Percentiles rank a stretch among this genome's conserved stretches.
Conservation (phyloP, 108 stramenopile genomes). For the Cylindrotheca fusiformis region DNA sequence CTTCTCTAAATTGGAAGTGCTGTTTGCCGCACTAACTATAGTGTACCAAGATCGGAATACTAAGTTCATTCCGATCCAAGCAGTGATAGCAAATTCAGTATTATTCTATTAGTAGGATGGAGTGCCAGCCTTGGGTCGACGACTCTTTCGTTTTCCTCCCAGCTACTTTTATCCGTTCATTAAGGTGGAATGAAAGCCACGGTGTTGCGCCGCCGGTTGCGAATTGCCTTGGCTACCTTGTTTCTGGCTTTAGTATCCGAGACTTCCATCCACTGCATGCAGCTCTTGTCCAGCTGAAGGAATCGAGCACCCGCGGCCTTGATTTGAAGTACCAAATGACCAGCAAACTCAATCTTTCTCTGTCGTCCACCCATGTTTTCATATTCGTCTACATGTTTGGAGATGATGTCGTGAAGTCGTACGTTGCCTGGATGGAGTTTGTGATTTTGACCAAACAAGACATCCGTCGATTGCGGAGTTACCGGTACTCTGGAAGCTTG, state of each 20-base stretch:
- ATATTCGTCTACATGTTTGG: slow-evolving; percentile 5
- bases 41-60: too few species aligned
- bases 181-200: too few species aligned
- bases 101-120: too few species aligned
- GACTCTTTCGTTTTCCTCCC: too few species aligned
- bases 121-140: too few species aligned
- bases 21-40: too few species aligned
- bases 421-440: slow-evolving; percentile 21
- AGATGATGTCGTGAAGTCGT: neutral
- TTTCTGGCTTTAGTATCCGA: slow-evolving; percentile 1
- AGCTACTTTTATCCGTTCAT: too few species aligned
- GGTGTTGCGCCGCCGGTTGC: neutral
- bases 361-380: neutral
- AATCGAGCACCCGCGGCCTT: slow-evolving; percentile 5
- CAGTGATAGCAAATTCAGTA: too few species aligned
- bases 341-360: slow-evolving; percentile 3
- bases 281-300: slow-evolving; percentile 5
- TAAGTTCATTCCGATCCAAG: too few species aligned
- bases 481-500: neutral
- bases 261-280: slow-evolving; percentile 10
- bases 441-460: neutral
- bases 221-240: slow-evolving; percentile 18
- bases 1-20: too few species aligned
- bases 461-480: neutral
- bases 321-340: neutral